Percentiles rank a stretch among this genome's conserved stretches.
Conservation (phyloP, 2,329 filamentous ascomycete genomes). For the Emmonsiellopsis sp. region DNA sequence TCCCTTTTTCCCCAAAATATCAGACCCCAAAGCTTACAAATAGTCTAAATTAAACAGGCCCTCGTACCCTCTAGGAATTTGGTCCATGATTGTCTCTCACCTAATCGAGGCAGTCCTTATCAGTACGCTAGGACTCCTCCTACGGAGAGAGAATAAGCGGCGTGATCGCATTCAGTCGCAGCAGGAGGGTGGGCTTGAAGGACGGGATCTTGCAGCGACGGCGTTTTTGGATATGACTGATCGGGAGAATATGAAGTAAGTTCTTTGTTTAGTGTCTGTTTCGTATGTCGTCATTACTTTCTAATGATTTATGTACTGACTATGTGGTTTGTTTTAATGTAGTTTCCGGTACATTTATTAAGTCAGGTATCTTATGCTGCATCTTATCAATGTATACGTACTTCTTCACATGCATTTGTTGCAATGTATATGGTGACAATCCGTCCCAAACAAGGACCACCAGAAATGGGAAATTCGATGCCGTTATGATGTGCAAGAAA, state of each 20-base stretch:
- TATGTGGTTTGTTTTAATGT: not conserved
- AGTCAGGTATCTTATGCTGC: not conserved
- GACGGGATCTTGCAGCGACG: constrained; percentile 40
- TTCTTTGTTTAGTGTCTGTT: not conserved
- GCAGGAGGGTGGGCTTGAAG: constrained; percentile 38
- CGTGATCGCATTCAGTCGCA: constrained; percentile 41
- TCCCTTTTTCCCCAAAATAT: not conserved
- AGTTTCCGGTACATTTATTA: constrained; percentile 27
- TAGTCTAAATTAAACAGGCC: constrained; percentile 23
- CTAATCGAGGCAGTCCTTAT: constrained; percentile 44
- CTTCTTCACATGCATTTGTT: too few species aligned
- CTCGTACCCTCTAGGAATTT: constrained; percentile 43
- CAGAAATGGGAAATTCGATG: too few species aligned
- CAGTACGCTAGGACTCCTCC: constrained; percentile 35
- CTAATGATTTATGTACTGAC: not conserved
- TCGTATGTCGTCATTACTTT: not conserved
- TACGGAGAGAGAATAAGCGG: constrained; percentile 42
- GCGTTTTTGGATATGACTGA: constrained; percentile 49
- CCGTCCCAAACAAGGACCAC: too few species aligned
- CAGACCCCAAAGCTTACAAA: constrained; percentile 1
- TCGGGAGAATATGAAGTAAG: constrained; percentile 42
- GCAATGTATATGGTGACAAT: too few species aligned
- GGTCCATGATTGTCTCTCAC: constrained; percentile 49
- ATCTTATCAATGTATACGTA: too few species aligned
- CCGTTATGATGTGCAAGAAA: too few species aligned